Base-by-base conservation (phyloP, 345 rosid genomes). In the Kandelia obovata region DNA sequence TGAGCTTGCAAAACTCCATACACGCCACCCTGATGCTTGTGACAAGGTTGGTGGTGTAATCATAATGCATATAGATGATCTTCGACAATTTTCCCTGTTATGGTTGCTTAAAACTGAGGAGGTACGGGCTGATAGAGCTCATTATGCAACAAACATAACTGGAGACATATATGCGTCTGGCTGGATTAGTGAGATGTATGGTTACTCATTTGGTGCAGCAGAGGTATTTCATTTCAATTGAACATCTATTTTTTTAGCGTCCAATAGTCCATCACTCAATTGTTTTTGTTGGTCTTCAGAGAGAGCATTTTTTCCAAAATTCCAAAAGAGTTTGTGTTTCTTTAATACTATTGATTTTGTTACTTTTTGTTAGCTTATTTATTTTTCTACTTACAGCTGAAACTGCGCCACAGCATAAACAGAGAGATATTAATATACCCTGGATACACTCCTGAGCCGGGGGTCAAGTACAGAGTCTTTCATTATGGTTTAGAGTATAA, bases 141-240 rank as follows among this genome's bases (percentile, higher is more conserved):
- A 95, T 83, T 95, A 92, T 67, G 86, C 87, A 15, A 86, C 83
- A 76, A 90, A 95, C 74, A 76, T 95, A 78, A 88, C 99, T 1
- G 99, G 99, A 65, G 99, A 95, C 73, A 78, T 92, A 79, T 95
- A 83, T 73, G 80, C 80, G 66, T 88, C 98, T 53, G 99, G 99
- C 59, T 95, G 99, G 99, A 95, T 95, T 70, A 92, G 98, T 70
- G 99, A 95, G 78, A 95, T 95, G 99, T 95, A 95, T 68, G 99
- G 99, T 65, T 95, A 95, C 79, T 90, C 99, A 30, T 95, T 95
- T 57, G 99, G 93, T n/a, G 99, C 99, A 53, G 99, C 99, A 57
- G 98, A 95, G 99, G 98, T 91, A 85, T 59, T 28, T 27, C 35
- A 25, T 61, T 72, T 64, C 70, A 25, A 1, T 1, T 67, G 49